Conservation (phyloP, 176 grass and related monocot genomes). For the Poa annua region DNA sequence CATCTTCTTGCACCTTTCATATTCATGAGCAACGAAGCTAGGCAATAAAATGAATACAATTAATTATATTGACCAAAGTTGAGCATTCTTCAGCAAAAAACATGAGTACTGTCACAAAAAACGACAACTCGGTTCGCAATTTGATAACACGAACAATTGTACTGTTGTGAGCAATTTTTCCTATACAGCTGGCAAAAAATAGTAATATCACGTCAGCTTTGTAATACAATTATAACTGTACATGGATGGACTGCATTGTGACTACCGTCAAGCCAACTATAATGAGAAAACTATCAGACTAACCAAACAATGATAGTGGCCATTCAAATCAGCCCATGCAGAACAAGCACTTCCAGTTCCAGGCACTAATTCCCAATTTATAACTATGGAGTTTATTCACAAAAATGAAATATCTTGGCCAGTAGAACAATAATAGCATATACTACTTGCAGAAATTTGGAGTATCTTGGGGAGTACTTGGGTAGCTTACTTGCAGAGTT, state of each 20-base stretch:
- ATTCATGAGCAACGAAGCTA: constrained; percentile 91
- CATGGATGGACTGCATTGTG: constrained; percentile 2
- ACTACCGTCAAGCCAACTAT: neutral
- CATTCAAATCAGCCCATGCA: constrained; percentile 11
- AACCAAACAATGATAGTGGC: constrained; percentile 9
- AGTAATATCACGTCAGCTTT: constrained; percentile 16
- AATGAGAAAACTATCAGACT: neutral
- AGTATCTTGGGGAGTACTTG: neutral
- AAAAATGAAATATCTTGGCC: constrained; percentile 25
- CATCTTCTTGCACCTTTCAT: constrained; percentile 88
- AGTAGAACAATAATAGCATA: constrained; percentile 32
- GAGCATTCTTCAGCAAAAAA: constrained; percentile 13
- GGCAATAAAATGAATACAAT: constrained; percentile 42
- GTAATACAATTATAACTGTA: constrained; percentile 4
- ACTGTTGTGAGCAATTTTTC: constrained; percentile 13
- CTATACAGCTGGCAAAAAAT: constrained; percentile 27
- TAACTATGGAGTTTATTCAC: neutral
- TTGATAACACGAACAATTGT: constrained; percentile 30
- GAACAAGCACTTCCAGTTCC: constrained; percentile 24
- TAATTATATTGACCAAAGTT: constrained; percentile 27
- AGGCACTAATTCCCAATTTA: constrained; percentile 32
- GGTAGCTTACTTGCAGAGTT: constrained; percentile 93
- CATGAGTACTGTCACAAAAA: constrained; percentile 22
- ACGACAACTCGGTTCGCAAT: neutral
- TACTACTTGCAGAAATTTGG: neutral